Evolutionary conservation across 108 stramenopile genomes (phyloP), one percentile per base, ranked within the genome.

Genomic region (Stephanodiscus triporus): DNA sequence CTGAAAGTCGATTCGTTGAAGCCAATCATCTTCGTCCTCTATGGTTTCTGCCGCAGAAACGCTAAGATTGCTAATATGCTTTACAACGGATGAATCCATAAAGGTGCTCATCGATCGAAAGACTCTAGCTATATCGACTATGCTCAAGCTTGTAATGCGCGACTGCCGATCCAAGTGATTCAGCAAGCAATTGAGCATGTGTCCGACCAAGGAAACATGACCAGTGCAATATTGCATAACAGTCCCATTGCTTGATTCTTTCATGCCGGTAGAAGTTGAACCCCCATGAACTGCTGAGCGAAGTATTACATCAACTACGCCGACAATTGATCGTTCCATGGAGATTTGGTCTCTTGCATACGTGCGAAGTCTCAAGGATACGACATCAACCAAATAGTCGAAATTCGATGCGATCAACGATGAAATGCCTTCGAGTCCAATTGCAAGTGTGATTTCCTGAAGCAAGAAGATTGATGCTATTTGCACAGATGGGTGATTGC

Each of bases 301-400:
- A 30, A 81, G 65, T 9, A 81, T 47, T 0, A 77, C 62, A 59
- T 77, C 76, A 50, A 77, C 50, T 10, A 81, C 80, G 2, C 75
- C 80, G 70, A 77, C 26, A 27, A 77, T 37, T 17, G 70, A 81
- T 45, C 80, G 76, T 29, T 38, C 48, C 38, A 77, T 55, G 19
- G 40, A 10, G 22, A 49, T 67, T 13, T 59, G 57, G n/a, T 72
- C 78, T 62, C 42, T 62, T 47, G 70, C 64, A 47, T 79, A 71
- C 23, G 45, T 66, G 36, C 71, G 78, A 37, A 81, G 63, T 50
- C 47, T 56, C 47, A 73, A 36, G 6, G 76, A 77, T 27, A 81
- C 42, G 6, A 58, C 61, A 72, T 81, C 81, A 22, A 85, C 34
- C 32, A 85, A 54, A 47, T 85, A 85, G 75, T 85, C 84, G 37